Evolutionary conservation across 2,329 filamentous ascomycete species (phyloP).

Genomic region (Basipetospora chlamydospora): DNA sequence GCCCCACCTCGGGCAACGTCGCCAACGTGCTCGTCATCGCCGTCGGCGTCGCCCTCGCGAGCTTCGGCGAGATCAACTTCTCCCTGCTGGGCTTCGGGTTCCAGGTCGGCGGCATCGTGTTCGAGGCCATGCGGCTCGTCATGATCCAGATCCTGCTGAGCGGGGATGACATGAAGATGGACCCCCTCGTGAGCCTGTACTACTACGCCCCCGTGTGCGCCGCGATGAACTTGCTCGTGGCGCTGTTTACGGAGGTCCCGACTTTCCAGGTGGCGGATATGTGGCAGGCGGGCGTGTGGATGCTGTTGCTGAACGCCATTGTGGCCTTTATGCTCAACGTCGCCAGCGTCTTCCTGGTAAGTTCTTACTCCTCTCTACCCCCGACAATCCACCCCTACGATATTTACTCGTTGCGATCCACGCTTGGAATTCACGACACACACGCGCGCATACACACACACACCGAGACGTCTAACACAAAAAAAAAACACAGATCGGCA

Average conservation of each 20-base stretch:
- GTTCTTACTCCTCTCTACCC: slow-evolving; percentile 16
- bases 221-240: slow-evolving; percentile 61
- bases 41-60: slow-evolving; percentile 35
- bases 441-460: no score
- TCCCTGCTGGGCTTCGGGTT: slow-evolving; percentile 50
- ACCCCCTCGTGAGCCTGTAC: slow-evolving; percentile 75
- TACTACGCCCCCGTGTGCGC: slow-evolving; percentile 81
- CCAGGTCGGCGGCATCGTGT: slow-evolving; percentile 62
- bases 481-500: slow-evolving; percentile 61
- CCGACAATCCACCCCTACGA: not conserved
- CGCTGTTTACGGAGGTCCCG: slow-evolving; percentile 54
- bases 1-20: slow-evolving; percentile 28
- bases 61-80: slow-evolving; percentile 53
- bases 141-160: slow-evolving; percentile 77
- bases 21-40: slow-evolving; percentile 38
- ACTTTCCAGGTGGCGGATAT: slow-evolving; percentile 52
- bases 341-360: slow-evolving; percentile 72
- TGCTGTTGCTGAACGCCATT: slow-evolving; percentile 58
- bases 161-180: slow-evolving; percentile 68
- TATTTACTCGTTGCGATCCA: slow-evolving; percentile 1
- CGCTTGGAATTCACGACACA: no score
- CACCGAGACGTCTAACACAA: no score
- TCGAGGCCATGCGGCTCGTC: slow-evolving; percentile 68
- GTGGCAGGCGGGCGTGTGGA: slow-evolving; percentile 46
- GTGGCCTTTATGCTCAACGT: slow-evolving; percentile 72